These are phyloP conservation scores for Pholiota adiposa DNA, from an alignment of 1,284 basidiomycete genomes.

Conservation along the genomic window DNA sequence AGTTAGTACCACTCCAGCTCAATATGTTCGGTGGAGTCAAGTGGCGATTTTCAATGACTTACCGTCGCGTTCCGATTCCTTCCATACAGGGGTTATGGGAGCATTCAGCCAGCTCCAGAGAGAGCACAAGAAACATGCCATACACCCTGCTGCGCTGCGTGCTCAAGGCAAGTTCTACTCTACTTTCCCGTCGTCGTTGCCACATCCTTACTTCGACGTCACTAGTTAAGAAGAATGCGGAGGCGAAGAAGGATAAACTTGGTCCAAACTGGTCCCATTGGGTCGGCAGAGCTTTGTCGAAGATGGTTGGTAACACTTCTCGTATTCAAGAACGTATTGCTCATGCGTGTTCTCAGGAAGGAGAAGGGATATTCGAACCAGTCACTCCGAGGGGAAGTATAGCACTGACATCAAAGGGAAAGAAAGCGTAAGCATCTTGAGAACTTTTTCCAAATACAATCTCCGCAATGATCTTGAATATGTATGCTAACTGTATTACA, in stretches of 20 bases:
- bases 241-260: constrained; percentile 47
- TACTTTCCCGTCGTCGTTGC: neutral
- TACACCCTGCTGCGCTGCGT: constrained; percentile 51
- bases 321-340: neutral
- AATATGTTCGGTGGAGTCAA: neutral
- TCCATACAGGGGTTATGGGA: constrained; percentile 44
- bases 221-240: constrained; percentile 51
- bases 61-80: neutral
- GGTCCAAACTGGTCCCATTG: constrained; percentile 55
- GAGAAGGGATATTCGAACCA: constrained; percentile 45
- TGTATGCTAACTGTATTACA: neutral
- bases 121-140: constrained; percentile 44
- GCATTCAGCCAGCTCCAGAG: constrained; percentile 49
- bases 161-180: constrained; percentile 41
- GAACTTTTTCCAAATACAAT: too few species aligned
- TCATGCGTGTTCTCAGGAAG: constrained; percentile 32
- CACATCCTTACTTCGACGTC: neutral
- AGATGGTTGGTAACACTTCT: constrained; percentile 40
- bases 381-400: constrained; percentile 38
- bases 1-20: constrained; percentile 34
- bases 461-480: neutral
- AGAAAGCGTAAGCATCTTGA: constrained; percentile 43
- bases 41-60: neutral
- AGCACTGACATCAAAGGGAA: constrained; percentile 46
- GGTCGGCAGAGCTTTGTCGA: constrained; percentile 51